These are phyloP conservation scores for Craspedostauros australis DNA, from an alignment of 108 stramenopile genomes.

Conservation along the genomic window DNA sequence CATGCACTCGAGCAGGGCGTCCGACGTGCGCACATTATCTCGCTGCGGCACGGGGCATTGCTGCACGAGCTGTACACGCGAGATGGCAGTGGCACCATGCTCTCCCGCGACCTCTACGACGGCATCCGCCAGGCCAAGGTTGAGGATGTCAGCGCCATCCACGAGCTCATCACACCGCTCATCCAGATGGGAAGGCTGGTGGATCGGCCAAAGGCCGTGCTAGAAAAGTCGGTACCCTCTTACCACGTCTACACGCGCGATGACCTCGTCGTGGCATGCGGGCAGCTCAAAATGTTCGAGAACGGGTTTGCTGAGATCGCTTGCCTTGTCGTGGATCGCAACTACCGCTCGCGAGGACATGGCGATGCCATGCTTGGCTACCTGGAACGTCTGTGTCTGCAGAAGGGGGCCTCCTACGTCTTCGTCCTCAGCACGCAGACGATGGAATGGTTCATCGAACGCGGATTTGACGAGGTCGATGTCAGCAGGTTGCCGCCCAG, in stretches of 20 bases:
- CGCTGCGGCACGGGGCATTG: conserved; percentile 73
- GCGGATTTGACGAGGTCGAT: conserved; percentile 75
- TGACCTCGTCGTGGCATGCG: conserved; percentile 81
- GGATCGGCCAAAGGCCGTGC: conserved; percentile 60
- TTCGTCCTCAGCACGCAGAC: conserved; percentile 93
- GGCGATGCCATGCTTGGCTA: conserved; percentile 96
- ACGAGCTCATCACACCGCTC: conserved; percentile 83
- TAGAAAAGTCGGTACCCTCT: conserved; percentile 74
- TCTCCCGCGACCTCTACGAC: conserved; percentile 92
- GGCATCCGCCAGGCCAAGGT: conserved; percentile 85
- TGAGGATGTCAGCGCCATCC: conserved; percentile 79
- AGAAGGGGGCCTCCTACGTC: conserved; percentile 55
- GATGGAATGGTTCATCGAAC: conserved; percentile 96
- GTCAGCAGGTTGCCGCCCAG: conserved; percentile 69
- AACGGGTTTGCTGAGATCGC: conserved; percentile 89
- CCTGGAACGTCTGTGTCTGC: conserved; percentile 84
- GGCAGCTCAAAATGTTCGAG: conserved; percentile 78
- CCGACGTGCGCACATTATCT: conserved; percentile 82
- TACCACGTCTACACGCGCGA: conserved; percentile 92
- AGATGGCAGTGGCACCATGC: conserved; percentile 89
- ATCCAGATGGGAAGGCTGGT: conserved; percentile 80
- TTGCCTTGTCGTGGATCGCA: conserved; percentile 83
- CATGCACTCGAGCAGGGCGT: conserved; percentile 81
- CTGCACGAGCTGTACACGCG: conserved; percentile 93
- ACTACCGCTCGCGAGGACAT: conserved; percentile 80